Conservation (phyloP, 495 filamentous ascomycete genomes). For the Tuber brumale region DNA sequence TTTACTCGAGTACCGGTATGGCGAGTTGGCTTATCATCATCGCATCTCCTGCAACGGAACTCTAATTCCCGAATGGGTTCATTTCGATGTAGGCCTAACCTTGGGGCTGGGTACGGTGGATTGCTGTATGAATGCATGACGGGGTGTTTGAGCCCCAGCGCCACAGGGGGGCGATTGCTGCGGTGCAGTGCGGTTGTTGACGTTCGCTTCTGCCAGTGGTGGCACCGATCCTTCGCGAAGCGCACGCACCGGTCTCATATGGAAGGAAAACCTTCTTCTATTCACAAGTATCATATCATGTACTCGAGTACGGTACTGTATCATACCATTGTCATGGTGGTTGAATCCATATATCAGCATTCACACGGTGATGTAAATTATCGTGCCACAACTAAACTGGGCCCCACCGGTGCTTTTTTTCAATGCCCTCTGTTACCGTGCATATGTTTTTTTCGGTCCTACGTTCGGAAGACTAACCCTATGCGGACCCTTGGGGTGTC, state of each 20-base stretch:
- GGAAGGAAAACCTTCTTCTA: too few relatives aligned
- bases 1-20: neutral
- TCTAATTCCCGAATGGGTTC: neutral
- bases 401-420: too few relatives aligned
- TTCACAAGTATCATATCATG: too few relatives aligned
- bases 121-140: neutral
- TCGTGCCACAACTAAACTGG: neutral
- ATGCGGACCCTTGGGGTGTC: neutral
- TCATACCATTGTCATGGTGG: neutral
- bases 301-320: too few relatives aligned
- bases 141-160: neutral
- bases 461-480: neutral
- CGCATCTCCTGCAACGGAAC: slow-evolving; percentile 1
- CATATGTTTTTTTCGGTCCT: neutral
- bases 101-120: neutral
- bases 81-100: neutral
- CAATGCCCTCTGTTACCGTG: neutral
- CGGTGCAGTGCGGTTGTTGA: neutral
- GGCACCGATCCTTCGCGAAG: neutral
- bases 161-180: neutral
- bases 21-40: neutral
- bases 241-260: neutral
- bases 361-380: neutral
- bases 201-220: neutral
- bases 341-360: neutral